Base-by-base conservation (phyloP, 805 yeast species). In the Wickerhamomyces mucosus region DNA sequence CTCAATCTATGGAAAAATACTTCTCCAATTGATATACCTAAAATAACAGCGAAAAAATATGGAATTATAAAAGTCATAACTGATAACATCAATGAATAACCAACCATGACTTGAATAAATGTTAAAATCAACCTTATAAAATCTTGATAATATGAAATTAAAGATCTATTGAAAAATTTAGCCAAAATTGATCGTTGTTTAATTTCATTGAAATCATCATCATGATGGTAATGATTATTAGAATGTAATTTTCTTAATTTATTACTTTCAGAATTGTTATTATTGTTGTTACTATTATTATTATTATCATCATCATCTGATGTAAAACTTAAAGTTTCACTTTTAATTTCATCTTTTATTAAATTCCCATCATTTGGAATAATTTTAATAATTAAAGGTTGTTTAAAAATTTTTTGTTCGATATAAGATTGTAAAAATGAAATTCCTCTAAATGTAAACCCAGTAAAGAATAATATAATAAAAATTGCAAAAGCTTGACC, bases 401-500 rank as follows among this genome's bases (percentile, higher is more conserved):
- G 26, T 15, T 15, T 28, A 22, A 50, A 80, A 30, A 81, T 78
- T 37, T 59, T 67, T 39, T 75, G 79, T 47, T 81, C 89, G 36
- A 81, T 46, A 47, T 78, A 80, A 44, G 75, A 67, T 35, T 73
- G 65, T 15, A 67, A 40, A 49, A 78, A 79, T 27, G 69, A 66
- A 6, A 76, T 33, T 3, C 81, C 78, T 48, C 81, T 69, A 37
- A 75, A 63, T 22, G 67, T 58, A 46, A 81, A 69, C 1, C 77
- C 75, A 3, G 71, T 57, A 18, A 68, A 69, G 48, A 81, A 71
- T 15, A 81, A 49, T 11, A 76, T 56, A 21, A 74, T 56, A 46
- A 80, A 81, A 12, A 81, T 78, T 16, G 89, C 94, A 51, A 81
- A 81, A 0, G 83, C 86, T 32, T 68, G 66, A 8, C 66, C 85